Evolutionary conservation across 352 stramenopile genomes (phyloP).

Genomic region (Phytophthora cryptogea): DNA sequence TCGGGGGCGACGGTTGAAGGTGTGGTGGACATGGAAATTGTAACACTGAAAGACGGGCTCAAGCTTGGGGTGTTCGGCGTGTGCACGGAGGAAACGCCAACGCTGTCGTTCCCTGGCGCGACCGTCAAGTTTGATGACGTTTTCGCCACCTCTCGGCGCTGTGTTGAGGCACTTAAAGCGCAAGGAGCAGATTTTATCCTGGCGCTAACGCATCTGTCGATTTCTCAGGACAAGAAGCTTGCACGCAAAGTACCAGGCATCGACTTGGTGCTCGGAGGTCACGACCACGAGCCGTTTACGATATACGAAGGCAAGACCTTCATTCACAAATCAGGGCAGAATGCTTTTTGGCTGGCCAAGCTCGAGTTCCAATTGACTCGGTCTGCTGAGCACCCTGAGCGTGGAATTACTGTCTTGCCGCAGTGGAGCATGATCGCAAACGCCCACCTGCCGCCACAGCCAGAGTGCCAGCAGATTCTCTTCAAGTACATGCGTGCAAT

Average conservation of each 20-base stretch:
- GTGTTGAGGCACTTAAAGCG: constrained; percentile 60
- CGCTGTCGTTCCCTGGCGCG: constrained; percentile 43
- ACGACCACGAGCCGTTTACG: constrained; percentile 92
- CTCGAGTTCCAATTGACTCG: constrained; percentile 78
- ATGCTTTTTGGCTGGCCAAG: constrained; percentile 84
- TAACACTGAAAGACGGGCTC: constrained; percentile 51
- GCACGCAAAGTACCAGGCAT: constrained; percentile 68
- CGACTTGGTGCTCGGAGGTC: constrained; percentile 88
- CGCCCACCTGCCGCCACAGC: constrained; percentile 55
- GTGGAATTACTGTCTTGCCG: constrained; percentile 51
- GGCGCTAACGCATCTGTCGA: constrained; percentile 83
- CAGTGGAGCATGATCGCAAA: constrained; percentile 89
- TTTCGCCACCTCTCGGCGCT: constrained; percentile 50
- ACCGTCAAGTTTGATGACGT: constrained; percentile 59
- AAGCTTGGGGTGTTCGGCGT: constrained; percentile 77
- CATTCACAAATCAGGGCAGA: constrained; percentile 91
- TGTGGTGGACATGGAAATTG: constrained; percentile 58
- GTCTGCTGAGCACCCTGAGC: constrained; percentile 39
- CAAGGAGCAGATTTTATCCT: constrained; percentile 84
- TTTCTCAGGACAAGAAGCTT: constrained; percentile 76
- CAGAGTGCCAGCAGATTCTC: constrained; percentile 66
- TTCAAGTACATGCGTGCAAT: constrained; percentile 72
- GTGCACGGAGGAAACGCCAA: constrained; percentile 67
- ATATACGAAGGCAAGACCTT: constrained; percentile 81
- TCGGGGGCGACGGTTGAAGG: constrained; percentile 40